Base-by-base conservation (phyloP, 78 protist genomes). In the Trichosphaerium sp. region DNA sequence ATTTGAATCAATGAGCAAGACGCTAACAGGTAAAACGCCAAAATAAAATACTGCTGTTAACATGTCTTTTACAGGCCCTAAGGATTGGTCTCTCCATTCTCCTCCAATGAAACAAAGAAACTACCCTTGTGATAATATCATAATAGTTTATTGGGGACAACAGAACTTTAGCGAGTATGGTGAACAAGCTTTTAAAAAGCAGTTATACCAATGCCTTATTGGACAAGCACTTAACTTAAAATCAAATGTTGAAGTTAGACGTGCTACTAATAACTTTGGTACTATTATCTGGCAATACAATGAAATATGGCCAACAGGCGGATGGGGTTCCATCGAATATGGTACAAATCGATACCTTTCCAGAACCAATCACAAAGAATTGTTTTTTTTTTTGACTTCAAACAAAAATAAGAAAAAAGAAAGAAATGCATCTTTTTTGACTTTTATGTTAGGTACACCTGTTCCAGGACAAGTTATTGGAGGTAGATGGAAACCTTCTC, bases 241-340 rank as follows among this genome's bases (percentile, higher is more conserved):
- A 56, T 1, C 32, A 14, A 42, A 56, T 62, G 48, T 75, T 40
- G 74, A 66, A 35, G 12, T 39, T 8, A 56, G 65, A 11, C 65
- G 74, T 23, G 0, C 74, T 26, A 3, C 10, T 23, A 75, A 75
- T 62, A 25, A 15, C 35, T 59, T 54, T 40, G 82, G 82, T 26
- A 38, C 23, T 32, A 42, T 75, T 34, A 3, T 56, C 25, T 75
- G 82, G 82, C 75, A 75, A 55, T 40, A 59, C 26, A 68, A 68
- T 64, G 82, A 75, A 54, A 75, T 68, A 59, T 75, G 82, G 82
- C 82, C 82, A 14, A 75, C 82, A n/a, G 82, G 75, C 32, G 82
- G 82, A 21, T 75, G 82, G 82, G 82, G 82, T 8, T 39, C 61
- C 41, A 35, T 75, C 48, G 82, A 75, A 63, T 68, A 75, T 51